These are phyloP conservation scores for Urochloa ruziziensis DNA, from an alignment of 176 grass and related monocot species.

Conservation along the genomic window DNA sequence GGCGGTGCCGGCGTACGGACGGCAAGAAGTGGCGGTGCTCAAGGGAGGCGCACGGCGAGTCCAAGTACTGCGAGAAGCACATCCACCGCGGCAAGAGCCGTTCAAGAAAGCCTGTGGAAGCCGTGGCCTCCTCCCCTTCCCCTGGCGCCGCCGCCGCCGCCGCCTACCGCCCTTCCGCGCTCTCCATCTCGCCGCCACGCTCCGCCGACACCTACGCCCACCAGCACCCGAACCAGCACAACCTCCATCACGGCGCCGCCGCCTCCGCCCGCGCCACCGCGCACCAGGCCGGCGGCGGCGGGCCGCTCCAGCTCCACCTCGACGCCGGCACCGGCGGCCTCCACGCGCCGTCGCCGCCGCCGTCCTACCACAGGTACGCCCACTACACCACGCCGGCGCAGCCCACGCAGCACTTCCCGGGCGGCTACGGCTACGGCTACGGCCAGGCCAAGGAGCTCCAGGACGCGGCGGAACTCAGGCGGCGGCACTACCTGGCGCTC, in stretches of 20 bases:
- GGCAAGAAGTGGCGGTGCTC: constrained; percentile 99
- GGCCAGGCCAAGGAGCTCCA: constrained; percentile 7
- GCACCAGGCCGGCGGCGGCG: not conserved
- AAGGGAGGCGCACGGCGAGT: constrained; percentile 75
- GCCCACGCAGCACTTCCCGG: not conserved
- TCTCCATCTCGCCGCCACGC: constrained; percentile 47
- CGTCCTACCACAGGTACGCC: constrained; percentile 61
- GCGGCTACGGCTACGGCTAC: constrained; percentile 14
- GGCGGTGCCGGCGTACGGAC: constrained; percentile 86
- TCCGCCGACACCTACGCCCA: constrained; percentile 9
- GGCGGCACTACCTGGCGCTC: constrained; percentile 63
- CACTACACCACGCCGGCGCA: not conserved
- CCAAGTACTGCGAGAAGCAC: constrained; percentile 98
- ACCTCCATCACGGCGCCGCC: constrained; percentile 2
- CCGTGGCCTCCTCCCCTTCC: not conserved
- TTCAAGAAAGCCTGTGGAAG: constrained; percentile 99
- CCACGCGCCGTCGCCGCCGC: constrained; percentile 33
- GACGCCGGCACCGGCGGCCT: constrained; percentile 10
- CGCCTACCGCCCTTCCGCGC: constrained; percentile 29
- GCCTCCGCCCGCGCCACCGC: not conserved
- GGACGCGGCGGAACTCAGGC: constrained; percentile 30
- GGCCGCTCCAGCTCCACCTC: constrained; percentile 53
- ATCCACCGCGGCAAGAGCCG: constrained; percentile 96
- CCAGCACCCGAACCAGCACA: not conserved
- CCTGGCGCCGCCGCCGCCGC: not conserved